Conservation (phyloP, 2,329 filamentous ascomycete genomes). For the Trichoderma sp. region DNA sequence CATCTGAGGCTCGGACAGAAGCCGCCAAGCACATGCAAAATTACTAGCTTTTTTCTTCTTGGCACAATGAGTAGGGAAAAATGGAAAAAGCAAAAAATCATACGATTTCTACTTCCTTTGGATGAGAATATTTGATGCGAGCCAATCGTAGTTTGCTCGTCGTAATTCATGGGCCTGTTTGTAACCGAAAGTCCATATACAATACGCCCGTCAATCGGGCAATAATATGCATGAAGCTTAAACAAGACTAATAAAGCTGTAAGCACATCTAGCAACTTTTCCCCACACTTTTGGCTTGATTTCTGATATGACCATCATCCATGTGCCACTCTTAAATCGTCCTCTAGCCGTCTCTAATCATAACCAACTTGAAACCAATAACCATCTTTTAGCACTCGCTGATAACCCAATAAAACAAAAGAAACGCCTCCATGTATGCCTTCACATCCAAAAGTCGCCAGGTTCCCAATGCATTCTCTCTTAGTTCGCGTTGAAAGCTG, state of each 20-base stretch:
- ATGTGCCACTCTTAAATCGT: neutral
- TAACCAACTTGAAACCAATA: neutral
- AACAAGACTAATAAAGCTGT: neutral
- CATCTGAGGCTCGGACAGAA: slow-evolving; percentile 8
- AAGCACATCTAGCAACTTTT: neutral
- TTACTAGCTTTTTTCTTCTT: neutral
- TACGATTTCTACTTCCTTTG: neutral
- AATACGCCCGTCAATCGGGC: neutral
- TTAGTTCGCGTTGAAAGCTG: slow-evolving; percentile 46
- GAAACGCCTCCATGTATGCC: neutral
- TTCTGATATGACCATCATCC: neutral
- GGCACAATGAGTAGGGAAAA: neutral
- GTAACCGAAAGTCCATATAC: neutral
- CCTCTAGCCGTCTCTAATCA: neutral
- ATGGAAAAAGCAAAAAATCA: neutral
- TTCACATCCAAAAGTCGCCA: neutral
- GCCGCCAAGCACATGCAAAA: neutral
- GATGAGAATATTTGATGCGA: neutral
- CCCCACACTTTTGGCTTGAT: neutral
- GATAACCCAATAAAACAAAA: neutral
- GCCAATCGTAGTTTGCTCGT: neutral
- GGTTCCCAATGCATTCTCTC: neutral
- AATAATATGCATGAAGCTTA: neutral
- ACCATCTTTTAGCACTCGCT: slow-evolving; percentile 1
- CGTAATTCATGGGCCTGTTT: neutral